Base-by-base conservation (phyloP, 116 monocot genomes). In the Dioscorea cayenensis region DNA sequence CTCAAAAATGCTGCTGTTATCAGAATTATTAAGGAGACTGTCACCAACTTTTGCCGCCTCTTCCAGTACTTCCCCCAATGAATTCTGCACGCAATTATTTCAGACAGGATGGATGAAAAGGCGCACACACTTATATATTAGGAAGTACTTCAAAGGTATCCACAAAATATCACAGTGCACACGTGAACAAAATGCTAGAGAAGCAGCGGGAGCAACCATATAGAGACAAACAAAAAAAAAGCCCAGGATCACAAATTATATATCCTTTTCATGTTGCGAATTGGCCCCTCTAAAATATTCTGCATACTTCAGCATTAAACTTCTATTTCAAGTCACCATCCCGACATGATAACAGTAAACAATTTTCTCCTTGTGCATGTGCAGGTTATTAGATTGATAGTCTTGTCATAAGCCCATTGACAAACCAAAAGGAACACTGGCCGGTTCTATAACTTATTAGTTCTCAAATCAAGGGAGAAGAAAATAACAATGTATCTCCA, bases 1-100 rank as follows among this genome's bases (percentile, higher is more conserved):
- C 29, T 86, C 82, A 66, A 81, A 77, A 61, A 90, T 50, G 59
- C 60, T 75, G 74, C 72, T 37, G 69, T 27, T 48, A 21, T 68
- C 84, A 58, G 66, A 59, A 62, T 63, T 72, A 65, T 66, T 72
- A 25, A 21, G 76, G 8, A 20, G 64, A 21, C 60, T 71, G 20
- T 70, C 62, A 50, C 2, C 76, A 62, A 66, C 48, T 19, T 20
- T 36, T 16, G 14, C 49, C 70, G 52, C 65, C 71, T 51, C 35
- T 19, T 75, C 67, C 11, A 14, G 32, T n/a, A 52, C n/a, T 63
- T 71, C 66, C 32, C 36, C 17, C 36, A 28, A n/a, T 49, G 66
- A 50, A 67, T 73, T 43, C 78, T 85, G 73, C 72, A 81, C 16
- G 12, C 23, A 32, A 64, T 61, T 28, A 71, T 61, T 29, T 5